Percentiles rank a stretch among this genome's conserved stretches.
These are phyloP conservation scores for Persicaria maculosa DNA, from an alignment of 148 eudicot genomes.

Conservation along the genomic window DNA sequence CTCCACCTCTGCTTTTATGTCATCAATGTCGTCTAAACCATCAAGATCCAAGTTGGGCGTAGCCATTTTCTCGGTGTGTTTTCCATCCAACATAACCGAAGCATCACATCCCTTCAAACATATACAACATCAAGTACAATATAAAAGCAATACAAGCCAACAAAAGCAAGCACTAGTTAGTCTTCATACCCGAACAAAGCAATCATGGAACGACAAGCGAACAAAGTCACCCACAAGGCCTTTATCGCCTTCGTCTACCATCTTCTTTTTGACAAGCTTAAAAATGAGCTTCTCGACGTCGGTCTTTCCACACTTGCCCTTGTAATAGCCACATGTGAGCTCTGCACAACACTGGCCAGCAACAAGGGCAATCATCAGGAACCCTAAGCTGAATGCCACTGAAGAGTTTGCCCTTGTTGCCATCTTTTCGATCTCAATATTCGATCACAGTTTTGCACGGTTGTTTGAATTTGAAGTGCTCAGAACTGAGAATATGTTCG, in stretches of 20 bases:
- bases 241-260: not conserved
- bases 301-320: not conserved
- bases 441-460: too few relatives aligned
- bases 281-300: not conserved
- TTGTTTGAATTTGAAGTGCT: too few relatives aligned
- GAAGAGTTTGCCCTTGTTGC: not conserved
- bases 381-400: not conserved
- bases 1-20: too few relatives aligned
- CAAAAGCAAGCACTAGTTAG: too few relatives aligned
- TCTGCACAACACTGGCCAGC: not conserved
- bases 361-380: not conserved
- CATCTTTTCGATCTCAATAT: not conserved
- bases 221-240: slow-evolving; percentile 4
- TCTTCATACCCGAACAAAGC: not conserved
- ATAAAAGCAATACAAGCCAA: too few relatives aligned
- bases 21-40: too few relatives aligned
- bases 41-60: too few relatives aligned
- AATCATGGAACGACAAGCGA: not conserved
- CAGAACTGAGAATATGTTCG: too few relatives aligned
- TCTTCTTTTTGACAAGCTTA: not conserved
- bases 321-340: not conserved
- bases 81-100: too few relatives aligned
- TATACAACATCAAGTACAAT: too few relatives aligned
- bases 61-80: too few relatives aligned
- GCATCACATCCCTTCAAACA: too few relatives aligned